phyloP scores from a whole-genome alignment of 2,329 filamentous ascomycete species.

The Pseudopyrenochaeta lycopersici region DNA sequence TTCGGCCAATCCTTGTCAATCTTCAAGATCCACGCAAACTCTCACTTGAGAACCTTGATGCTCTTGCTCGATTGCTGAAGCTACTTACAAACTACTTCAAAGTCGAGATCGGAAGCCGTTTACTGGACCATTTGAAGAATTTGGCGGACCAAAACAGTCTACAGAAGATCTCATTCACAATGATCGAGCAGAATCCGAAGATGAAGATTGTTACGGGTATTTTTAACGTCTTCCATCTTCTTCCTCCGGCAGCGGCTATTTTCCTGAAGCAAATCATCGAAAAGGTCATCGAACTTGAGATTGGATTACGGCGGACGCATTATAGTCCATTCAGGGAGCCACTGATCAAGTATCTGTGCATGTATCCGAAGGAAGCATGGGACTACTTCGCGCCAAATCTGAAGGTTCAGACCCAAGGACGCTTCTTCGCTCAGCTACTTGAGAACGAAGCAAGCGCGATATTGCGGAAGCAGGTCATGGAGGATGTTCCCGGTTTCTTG shows the following conservation, averaged over 20 bases:
- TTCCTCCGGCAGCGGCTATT: conserved; percentile 86
- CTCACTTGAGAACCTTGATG: conserved; percentile 88
- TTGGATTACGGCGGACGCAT: conserved; percentile 83
- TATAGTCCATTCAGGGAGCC: conserved; percentile 91
- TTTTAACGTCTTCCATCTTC: conserved; percentile 95
- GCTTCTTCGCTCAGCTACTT: conserved; percentile 89
- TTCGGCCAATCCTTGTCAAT: conserved; percentile 95
- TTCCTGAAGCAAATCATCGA: conserved; percentile 93
- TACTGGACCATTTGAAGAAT: conserved; percentile 93
- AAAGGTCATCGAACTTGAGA: conserved; percentile 87
- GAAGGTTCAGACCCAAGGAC: conserved; percentile 85
- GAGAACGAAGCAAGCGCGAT: conserved; percentile 76
- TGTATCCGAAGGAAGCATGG: conserved; percentile 91
- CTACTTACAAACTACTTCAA: conserved; percentile 98
- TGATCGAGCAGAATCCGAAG: conserved; percentile 89
- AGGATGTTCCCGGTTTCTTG: conserved; percentile 77
- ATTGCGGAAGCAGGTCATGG: conserved; percentile 77
- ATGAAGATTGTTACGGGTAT: conserved; percentile 97
- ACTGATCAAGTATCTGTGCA: conserved; percentile 90
- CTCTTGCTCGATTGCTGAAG: conserved; percentile 86
- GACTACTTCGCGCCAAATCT: conserved; percentile 79
- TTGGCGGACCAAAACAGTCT: conserved; percentile 83
- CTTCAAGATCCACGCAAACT: conserved; percentile 92
- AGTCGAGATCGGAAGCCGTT: conserved; percentile 90
- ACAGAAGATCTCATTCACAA: conserved; percentile 91